Evolutionary conservation across 2,329 filamentous ascomycete species (phyloP).

Genomic region (Raffaelea albimanens): DNA sequence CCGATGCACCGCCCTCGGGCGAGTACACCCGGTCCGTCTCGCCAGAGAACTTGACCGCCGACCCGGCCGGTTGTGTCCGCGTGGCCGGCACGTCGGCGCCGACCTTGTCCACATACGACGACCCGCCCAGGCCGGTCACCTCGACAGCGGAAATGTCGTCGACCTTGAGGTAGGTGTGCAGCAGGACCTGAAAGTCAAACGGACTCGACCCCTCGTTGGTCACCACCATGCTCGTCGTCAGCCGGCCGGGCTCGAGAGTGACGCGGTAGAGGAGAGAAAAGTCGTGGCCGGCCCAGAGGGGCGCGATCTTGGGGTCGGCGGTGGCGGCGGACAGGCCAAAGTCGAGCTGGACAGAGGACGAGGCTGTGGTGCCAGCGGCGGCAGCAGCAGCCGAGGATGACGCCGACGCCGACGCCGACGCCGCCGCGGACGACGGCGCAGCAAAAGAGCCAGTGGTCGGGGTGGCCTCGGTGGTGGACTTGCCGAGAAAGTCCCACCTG

Average conservation of each 20-base stretch:
- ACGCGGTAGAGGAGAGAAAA: conserved; percentile 93
- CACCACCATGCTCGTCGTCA: conserved; percentile 77
- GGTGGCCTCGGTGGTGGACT: conserved; percentile 59
- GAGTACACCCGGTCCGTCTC: conserved; percentile 89
- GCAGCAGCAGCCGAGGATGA: background rate
- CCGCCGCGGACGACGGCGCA: too few relatives aligned
- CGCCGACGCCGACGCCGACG: conserved; percentile 3
- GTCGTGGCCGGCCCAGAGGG: conserved; percentile 66
- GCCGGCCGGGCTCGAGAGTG: conserved; percentile 62
- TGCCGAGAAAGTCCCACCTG: conserved; percentile 89
- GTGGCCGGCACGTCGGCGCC: conserved; percentile 48
- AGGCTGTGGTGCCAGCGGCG: conserved; percentile 36
- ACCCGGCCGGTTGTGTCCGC: conserved; percentile 51
- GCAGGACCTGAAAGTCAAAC: conserved; percentile 84
- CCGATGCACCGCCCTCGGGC: conserved; percentile 50
- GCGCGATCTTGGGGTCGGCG: conserved; percentile 57
- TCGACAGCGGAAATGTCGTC: conserved; percentile 67
- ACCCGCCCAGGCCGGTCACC: conserved; percentile 66
- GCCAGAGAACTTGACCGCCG: conserved; percentile 55
- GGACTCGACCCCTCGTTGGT: conserved; percentile 75
- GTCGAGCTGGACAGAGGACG: conserved; percentile 77
- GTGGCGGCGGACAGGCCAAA: conserved; percentile 76
- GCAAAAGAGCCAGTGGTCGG: conserved; percentile 12
- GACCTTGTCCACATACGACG: conserved; percentile 78
- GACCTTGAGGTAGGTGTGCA: conserved; percentile 84